phyloP scores from a whole-genome alignment of 1,139 yeast genomes.

The Arxiozyma heterogenica region DNA sequence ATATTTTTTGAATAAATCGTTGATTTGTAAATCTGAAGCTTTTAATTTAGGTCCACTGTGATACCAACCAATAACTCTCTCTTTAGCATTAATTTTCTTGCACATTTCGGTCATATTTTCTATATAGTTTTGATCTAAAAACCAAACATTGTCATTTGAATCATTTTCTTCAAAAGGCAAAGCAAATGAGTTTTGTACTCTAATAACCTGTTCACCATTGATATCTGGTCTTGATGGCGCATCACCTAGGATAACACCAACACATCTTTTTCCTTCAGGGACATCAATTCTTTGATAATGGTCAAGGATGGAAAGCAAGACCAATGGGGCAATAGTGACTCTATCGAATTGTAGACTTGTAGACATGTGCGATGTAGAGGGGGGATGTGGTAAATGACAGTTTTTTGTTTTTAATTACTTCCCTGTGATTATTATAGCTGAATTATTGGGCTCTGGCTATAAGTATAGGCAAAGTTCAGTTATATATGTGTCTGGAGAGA shows the following conservation, averaged over 20 bases:
- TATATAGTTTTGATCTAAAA: conserved; percentile 89
- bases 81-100: conserved; percentile 93
- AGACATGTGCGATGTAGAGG: conserved; percentile 3
- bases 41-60: conserved; percentile 93
- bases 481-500: no score
- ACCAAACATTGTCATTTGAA: conserved; percentile 90
- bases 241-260: conserved; percentile 91
- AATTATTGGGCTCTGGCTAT: background rate
- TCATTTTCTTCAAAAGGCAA: conserved; percentile 97
- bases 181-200: conserved; percentile 72
- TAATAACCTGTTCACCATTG: conserved; percentile 28
- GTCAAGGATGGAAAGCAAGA: conserved; percentile 86
- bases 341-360: conserved; percentile 37
- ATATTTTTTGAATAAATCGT: conserved; percentile 79
- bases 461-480: no score
- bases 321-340: conserved; percentile 92
- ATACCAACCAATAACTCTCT: conserved; percentile 94
- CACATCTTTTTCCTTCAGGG: conserved; percentile 68
- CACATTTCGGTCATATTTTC: conserved; percentile 98
- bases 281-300: conserved; percentile 82
- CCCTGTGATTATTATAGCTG: background rate
- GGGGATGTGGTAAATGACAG: conserved; percentile 8
- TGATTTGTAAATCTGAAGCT: conserved; percentile 82
- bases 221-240: background rate
- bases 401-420: background rate